Conservation (phyloP, 257 asterid species). For the Osmanthus fragrans region DNA sequence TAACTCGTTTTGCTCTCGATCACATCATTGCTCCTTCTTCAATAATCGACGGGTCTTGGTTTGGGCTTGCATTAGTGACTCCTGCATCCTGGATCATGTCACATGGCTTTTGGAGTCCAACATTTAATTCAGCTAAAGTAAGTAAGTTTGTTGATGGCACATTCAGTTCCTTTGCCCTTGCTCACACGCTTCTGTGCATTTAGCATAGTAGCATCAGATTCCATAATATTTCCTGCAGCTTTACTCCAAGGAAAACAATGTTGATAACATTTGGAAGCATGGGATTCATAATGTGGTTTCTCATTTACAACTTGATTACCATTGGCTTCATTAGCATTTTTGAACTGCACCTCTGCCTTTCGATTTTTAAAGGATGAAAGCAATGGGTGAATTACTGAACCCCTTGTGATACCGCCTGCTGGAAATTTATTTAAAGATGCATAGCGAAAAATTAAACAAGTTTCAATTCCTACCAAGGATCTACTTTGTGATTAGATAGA, state of each 20-base stretch:
- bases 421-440: too few relatives aligned
- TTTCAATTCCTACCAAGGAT: too few relatives aligned
- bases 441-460: too few relatives aligned
- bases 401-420: conserved; percentile 19
- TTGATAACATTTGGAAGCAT: conserved; percentile 28
- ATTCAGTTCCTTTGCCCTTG: conserved; percentile 29
- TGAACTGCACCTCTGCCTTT: conserved; percentile 24
- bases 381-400: conserved; percentile 23
- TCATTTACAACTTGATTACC: conserved; percentile 24
- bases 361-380: conserved; percentile 29
- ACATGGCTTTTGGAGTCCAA: conserved; percentile 26
- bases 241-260: conserved; percentile 28
- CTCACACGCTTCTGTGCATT: conserved; percentile 25
- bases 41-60: too few relatives aligned
- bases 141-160: conserved; percentile 23
- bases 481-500: too few relatives aligned
- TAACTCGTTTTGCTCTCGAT: too few relatives aligned
- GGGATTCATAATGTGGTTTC: conserved; percentile 25
- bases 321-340: conserved; percentile 25
- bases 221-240: conserved; percentile 26
- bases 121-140: conserved; percentile 27
- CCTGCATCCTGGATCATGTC: too few relatives aligned
- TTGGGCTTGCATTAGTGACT: too few relatives aligned
- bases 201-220: conserved; percentile 16
- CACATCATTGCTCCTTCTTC: too few relatives aligned